A percentile compares a stretch with the other conserved stretches of the same genome.
Conservation (phyloP, 179 eudicot species). For the Camellia oleifera region DNA sequence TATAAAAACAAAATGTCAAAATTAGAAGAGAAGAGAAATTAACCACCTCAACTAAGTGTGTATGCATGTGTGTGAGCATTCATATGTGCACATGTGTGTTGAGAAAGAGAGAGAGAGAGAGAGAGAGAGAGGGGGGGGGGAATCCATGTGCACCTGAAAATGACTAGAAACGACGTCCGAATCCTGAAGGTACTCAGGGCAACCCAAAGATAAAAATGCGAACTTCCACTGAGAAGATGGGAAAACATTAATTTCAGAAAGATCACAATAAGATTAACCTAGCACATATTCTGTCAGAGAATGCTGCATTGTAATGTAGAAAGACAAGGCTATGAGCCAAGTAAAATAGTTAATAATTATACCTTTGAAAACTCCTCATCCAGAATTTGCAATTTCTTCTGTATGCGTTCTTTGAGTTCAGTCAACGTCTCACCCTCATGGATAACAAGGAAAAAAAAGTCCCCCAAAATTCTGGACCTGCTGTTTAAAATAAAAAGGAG, state of each 20-base stretch:
- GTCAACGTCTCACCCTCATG: conserved; percentile 87
- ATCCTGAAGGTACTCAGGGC: conserved; percentile 88
- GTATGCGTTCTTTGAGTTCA: conserved; percentile 73
- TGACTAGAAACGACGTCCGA: conserved; percentile 71
- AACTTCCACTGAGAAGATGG: conserved; percentile 70
- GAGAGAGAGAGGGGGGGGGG: not conserved
- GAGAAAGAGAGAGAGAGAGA: not conserved
- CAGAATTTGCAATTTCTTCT: conserved; percentile 72
- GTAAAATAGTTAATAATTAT: not conserved
- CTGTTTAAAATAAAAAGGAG: conserved; percentile 26
- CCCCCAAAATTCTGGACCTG: conserved; percentile 96
- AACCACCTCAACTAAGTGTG: not conserved
- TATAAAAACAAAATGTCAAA: conserved; percentile 16
- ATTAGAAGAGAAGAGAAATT: not conserved
- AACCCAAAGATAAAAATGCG: conserved; percentile 80
- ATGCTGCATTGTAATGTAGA: not conserved
- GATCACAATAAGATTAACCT: not conserved
- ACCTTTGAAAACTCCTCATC: conserved; percentile 97
- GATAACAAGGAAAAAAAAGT: conserved; percentile 76
- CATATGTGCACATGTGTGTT: not conserved
- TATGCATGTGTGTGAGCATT: not conserved
- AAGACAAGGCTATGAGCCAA: not conserved
- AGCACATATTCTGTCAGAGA: not conserved
- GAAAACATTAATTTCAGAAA: not conserved
- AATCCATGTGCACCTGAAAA: conserved; percentile 62